A percentile compares a stretch with the other conserved stretches of the same genome.
These are phyloP conservation scores for Trametes pubescens DNA, from an alignment of 1,284 basidiomycete species.

Conservation along the genomic window DNA sequence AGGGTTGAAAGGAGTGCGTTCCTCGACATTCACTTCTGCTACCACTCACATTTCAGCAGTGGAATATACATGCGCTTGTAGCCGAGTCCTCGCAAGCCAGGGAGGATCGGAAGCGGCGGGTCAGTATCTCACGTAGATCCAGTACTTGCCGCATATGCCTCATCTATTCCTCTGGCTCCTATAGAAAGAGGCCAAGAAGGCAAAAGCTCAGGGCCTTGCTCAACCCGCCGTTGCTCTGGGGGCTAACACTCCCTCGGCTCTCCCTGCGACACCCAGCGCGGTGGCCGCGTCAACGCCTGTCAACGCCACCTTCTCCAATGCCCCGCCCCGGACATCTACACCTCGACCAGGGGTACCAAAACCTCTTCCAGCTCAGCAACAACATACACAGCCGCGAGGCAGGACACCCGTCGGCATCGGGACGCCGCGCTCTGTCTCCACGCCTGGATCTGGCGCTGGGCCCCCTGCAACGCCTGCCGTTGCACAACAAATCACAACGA, in stretches of 20 bases:
- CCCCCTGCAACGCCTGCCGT: constrained; percentile 11
- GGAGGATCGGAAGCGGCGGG: constrained; percentile 81
- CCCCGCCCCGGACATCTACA: constrained; percentile 39
- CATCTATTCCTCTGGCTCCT: constrained; percentile 17
- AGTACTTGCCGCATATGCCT: constrained; percentile 27
- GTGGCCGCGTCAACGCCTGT: constrained; percentile 28
- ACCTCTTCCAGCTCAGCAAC: constrained; percentile 27
- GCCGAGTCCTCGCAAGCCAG: constrained; percentile 77
- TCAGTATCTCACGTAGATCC: constrained; percentile 46
- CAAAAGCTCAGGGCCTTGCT: constrained; percentile 55
- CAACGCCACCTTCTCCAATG: constrained; percentile 15
- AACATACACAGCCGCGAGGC: constrained; percentile 44
- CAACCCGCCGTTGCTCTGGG: constrained; percentile 30
- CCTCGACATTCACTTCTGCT: constrained; percentile 24
- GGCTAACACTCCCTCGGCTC: constrained; percentile 40
- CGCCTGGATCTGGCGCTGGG: constrained; percentile 36
- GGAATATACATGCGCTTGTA: constrained; percentile 71
- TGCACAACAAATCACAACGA: constrained; percentile 28
- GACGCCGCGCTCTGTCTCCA: constrained; percentile 49
- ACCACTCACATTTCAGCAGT: constrained; percentile 53
- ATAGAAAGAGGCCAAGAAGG: constrained; percentile 77
- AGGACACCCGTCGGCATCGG: constrained; percentile 41
- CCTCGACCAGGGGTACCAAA: constrained; percentile 36
- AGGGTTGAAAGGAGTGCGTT: constrained; percentile 78
- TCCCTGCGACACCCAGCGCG: constrained; percentile 40